Evolutionary conservation across 2,329 filamentous ascomycete genomes (phyloP), one percentile per base, ranked within the genome.

Genomic region (Fusarium sp.): DNA sequence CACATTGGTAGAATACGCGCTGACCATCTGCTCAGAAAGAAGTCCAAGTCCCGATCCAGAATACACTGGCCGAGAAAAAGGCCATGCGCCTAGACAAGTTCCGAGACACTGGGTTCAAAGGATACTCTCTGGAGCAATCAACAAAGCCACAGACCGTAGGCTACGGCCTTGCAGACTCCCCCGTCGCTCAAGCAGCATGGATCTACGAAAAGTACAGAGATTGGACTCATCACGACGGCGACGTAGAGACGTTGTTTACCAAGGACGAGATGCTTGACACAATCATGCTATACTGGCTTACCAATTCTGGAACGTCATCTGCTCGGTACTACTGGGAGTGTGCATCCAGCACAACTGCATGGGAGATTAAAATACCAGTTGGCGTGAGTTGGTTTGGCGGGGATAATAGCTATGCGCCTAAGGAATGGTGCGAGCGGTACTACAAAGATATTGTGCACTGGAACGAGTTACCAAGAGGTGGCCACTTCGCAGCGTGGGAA

Each of bases 241-340:
- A 62, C 8, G 28, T 64, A 3, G 61, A 64, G 33, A 15, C 28
- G 0, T 36, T 64, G 1, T 62, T 64, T 3, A 51, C 26, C 28
- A 64, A 62, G 31, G 61, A 64, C 4, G 57, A 64, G 37, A 64
- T 64, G 50, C 61, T 64, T 6, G 61, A 64, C 15, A 62, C 20
- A 0, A 57, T 64, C 18, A 62, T 51, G 61, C 12, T 64, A 15
- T 64, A 62, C 34, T 64, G 61, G 61, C 38, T 64, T 15, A 51
- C 57, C 2, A 57, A 64, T 16, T 62, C 61, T 7, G 45, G 44
- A 0, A 31, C 57, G 12, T 64, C 57, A n/a, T 64, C 57, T 26
- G 61, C 57, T 31, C 50, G 61, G 0, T 64, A 64, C 2, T 64
- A 62, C 0, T 64, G 61, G 61, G 61, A 64, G n/a, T 51, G 38